These are phyloP conservation scores for Diospyros lotus DNA, from an alignment of 148 eudicot species.

Conservation along the genomic window DNA sequence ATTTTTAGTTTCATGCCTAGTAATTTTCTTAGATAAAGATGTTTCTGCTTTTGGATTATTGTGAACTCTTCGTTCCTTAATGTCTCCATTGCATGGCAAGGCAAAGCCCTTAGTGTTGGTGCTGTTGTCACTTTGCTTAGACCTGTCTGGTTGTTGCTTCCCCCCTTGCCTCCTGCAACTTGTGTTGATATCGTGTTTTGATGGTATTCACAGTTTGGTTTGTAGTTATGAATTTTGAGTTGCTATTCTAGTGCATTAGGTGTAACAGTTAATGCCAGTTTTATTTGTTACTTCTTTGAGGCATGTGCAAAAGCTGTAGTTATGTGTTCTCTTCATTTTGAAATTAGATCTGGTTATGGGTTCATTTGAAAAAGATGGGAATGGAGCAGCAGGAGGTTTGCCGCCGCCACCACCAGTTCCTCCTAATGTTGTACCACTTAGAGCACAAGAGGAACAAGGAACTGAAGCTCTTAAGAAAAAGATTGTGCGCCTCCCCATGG, in stretches of 20 bases:
- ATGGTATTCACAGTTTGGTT: neutral
- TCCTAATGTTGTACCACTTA: constrained; percentile 47
- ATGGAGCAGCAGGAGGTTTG: constrained; percentile 46
- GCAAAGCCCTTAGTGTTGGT: neutral
- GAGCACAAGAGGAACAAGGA: constrained; percentile 30
- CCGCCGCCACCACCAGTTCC: constrained; percentile 87
- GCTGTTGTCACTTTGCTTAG: neutral
- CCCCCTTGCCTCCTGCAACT: neutral
- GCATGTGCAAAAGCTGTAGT: neutral
- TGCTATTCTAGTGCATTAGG: neutral
- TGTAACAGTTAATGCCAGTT: no score
- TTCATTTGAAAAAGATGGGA: constrained; percentile 22
- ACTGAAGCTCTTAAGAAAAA: constrained; percentile 44
- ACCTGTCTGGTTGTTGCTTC: no score
- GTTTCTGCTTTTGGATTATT: no score
- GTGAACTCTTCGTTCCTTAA: no score
- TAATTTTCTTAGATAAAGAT: no score
- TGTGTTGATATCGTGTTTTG: neutral
- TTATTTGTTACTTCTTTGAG: neutral
- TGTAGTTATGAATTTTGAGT: neutral
- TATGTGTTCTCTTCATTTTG: neutral
- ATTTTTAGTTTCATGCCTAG: no score
- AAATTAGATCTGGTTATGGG: constrained; percentile 15
- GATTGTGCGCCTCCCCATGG: constrained; percentile 53
- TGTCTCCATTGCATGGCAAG: no score